Evolutionary conservation across 2,329 filamentous ascomycete species (phyloP).

Genomic region (Aureobasidium sp.): DNA sequence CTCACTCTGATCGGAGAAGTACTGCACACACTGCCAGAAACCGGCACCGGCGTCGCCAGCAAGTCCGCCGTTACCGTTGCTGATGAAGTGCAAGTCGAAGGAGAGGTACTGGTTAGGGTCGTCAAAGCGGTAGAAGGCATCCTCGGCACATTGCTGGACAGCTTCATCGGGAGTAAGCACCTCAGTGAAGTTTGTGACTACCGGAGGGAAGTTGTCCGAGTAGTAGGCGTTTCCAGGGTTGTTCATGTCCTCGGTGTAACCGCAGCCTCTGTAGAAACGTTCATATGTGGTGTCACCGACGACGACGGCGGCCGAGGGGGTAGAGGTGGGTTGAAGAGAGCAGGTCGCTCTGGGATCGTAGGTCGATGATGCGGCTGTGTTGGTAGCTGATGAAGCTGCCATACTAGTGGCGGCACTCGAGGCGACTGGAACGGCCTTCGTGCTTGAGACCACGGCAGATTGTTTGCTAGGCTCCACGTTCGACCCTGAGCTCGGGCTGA

Average conservation of each 20-base stretch:
- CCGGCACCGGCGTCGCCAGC: background rate
- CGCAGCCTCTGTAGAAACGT: constrained; percentile 4
- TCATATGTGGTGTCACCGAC: background rate
- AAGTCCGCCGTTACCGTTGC: background rate
- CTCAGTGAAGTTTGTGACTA: background rate
- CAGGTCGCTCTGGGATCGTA: background rate
- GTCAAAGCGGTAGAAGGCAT: background rate
- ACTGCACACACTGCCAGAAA: constrained; percentile 2
- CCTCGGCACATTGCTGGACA: background rate
- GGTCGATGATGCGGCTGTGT: background rate
- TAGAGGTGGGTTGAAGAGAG: background rate
- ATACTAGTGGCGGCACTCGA: background rate
- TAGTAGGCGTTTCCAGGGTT: constrained; percentile 5
- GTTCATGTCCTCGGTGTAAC: background rate
- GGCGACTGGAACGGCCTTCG: background rate
- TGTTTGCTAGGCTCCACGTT: too few relatives aligned
- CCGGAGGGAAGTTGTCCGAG: constrained; percentile 4
- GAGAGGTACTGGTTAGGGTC: constrained; percentile 6
- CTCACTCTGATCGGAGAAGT: constrained; percentile 7
- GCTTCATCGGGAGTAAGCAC: background rate
- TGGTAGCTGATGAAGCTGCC: background rate
- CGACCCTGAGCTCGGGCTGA: background rate
- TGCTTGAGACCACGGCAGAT: background rate
- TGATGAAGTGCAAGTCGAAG: constrained; percentile 7
- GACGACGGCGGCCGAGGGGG: background rate